These are phyloP conservation scores for Ceratobasidium sp. DNA, from an alignment of 1,284 basidiomycete genomes.

Conservation along the genomic window DNA sequence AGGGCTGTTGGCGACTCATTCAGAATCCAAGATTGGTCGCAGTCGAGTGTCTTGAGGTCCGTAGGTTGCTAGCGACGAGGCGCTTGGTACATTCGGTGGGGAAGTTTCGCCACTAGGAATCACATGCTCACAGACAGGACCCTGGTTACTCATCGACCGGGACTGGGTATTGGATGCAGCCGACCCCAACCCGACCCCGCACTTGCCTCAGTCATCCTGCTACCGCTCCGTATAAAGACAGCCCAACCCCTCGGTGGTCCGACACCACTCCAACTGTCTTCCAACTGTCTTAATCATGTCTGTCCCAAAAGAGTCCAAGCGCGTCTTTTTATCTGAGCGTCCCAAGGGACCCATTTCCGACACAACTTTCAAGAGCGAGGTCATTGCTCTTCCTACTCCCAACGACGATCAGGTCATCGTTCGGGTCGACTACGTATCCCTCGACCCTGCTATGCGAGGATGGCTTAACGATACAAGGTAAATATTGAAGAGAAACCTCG, in stretches of 20 bases:
- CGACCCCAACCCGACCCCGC: slow-evolving; percentile 36
- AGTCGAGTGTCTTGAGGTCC: slow-evolving; percentile 8
- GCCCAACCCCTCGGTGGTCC: background rate
- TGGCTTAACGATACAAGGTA: slow-evolving; percentile 68
- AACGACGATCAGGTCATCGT: slow-evolving; percentile 66
- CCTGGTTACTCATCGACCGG: slow-evolving; percentile 10
- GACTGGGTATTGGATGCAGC: background rate
- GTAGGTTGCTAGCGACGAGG: slow-evolving; percentile 7
- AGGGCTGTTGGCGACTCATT: slow-evolving; percentile 39
- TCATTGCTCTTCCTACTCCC: slow-evolving; percentile 47
- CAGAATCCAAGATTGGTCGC: background rate
- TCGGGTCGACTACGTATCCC: slow-evolving; percentile 73
- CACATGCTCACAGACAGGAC: slow-evolving; percentile 9
- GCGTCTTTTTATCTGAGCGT: slow-evolving; percentile 74
- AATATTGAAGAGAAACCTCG: slow-evolving; percentile 50
- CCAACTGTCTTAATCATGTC: slow-evolving; percentile 45
- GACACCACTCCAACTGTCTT: background rate
- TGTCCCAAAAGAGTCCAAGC: slow-evolving; percentile 60
- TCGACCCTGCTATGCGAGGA: slow-evolving; percentile 87
- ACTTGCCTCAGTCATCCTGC: slow-evolving; percentile 12
- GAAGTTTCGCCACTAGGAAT: slow-evolving; percentile 28
- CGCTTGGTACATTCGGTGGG: slow-evolving; percentile 15
- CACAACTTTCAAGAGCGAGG: slow-evolving; percentile 68
- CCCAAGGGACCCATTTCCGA: slow-evolving; percentile 70
- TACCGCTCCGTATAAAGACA: background rate